These are phyloP conservation scores for Aspergillus calidoustus DNA, from an alignment of 2,329 filamentous ascomycete genomes.

Conservation along the genomic window DNA sequence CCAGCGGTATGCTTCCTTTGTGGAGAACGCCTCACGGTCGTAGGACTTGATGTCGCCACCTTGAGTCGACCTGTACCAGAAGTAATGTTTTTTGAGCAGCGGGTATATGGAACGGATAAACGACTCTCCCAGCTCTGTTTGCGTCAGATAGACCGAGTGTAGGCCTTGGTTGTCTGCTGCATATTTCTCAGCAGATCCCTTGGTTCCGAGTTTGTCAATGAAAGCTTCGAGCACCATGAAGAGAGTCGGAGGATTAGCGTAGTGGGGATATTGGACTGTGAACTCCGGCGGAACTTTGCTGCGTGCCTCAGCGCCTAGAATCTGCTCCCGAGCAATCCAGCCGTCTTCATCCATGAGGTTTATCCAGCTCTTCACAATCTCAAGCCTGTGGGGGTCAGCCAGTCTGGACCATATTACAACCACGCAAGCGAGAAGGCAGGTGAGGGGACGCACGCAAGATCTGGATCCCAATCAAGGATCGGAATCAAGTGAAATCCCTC, in stretches of 20 bases:
- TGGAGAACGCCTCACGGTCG: slow-evolving; percentile 84
- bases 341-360: slow-evolving; percentile 94
- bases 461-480: slow-evolving; percentile 91
- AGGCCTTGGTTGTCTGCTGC: slow-evolving; percentile 46
- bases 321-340: slow-evolving; percentile 97
- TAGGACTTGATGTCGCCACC: slow-evolving; percentile 87
- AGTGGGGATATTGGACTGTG: slow-evolving; percentile 93
- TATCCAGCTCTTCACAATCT: slow-evolving; percentile 95
- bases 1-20: slow-evolving; percentile 95
- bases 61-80: slow-evolving; percentile 95
- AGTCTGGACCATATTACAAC: not conserved
- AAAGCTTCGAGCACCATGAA: slow-evolving; percentile 88
- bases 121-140: slow-evolving; percentile 68
- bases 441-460: slow-evolving; percentile 64
- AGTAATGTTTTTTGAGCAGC: slow-evolving; percentile 83
- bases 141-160: slow-evolving; percentile 68
- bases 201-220: slow-evolving; percentile 72
- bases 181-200: slow-evolving; percentile 36
- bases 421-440: not conserved
- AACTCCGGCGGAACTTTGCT: slow-evolving; percentile 95
- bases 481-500: slow-evolving; percentile 95
- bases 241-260: slow-evolving; percentile 93
- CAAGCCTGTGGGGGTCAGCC: slow-evolving; percentile 53
- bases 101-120: slow-evolving; percentile 83
- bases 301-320: slow-evolving; percentile 85